phyloP scores from a whole-genome alignment of 139 green algal species.

The Chlamydomonas sp. region DNA sequence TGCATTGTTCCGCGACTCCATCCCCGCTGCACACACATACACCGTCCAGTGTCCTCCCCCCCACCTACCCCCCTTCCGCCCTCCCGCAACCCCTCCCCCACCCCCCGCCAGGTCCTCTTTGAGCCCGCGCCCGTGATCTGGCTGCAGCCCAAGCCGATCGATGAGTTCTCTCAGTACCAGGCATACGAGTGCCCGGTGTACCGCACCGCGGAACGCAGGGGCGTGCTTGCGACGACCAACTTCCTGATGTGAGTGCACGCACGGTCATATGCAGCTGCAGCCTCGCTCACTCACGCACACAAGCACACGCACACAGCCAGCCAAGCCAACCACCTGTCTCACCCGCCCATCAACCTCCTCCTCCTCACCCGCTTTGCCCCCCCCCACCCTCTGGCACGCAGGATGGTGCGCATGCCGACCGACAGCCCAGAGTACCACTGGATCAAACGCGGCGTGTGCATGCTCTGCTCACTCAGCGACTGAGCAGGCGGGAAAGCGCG shows the following conservation, averaged over 20 bases:
- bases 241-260: constrained; percentile 61
- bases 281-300: not conserved
- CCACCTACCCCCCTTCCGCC: not conserved
- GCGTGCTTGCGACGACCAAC: constrained; percentile 59
- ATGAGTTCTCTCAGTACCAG: constrained; percentile 24
- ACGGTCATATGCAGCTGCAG: constrained; percentile 17
- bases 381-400: too few species aligned
- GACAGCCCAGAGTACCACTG: not conserved
- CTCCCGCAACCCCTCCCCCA: not conserved
- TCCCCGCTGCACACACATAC: too few species aligned
- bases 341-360: not conserved
- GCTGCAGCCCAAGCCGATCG: constrained; percentile 40
- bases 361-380: too few species aligned
- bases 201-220: constrained; percentile 55
- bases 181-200: constrained; percentile 68
- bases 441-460: not conserved
- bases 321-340: not conserved
- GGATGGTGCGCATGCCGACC: not conserved
- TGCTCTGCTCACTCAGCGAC: constrained; percentile 7
- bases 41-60: too few species aligned
- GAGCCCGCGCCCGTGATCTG: constrained; percentile 47
- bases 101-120: constrained; percentile 35
- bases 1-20: too few species aligned
- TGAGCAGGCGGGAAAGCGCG: not conserved
- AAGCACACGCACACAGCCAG: not conserved